Conservation (phyloP, 768 basidiomycete species). For the Trametes sanguinea region DNA sequence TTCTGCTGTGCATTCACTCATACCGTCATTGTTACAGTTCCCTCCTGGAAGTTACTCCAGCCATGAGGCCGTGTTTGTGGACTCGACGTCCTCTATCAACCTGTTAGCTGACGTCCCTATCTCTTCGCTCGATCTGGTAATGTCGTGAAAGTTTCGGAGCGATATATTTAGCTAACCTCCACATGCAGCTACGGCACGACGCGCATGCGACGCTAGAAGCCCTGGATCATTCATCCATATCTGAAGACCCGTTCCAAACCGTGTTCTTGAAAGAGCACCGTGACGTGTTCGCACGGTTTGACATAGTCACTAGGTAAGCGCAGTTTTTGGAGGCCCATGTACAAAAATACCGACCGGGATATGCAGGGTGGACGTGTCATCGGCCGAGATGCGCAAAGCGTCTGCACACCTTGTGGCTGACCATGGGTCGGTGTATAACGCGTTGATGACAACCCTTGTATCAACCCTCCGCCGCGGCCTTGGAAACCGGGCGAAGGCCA, state of each 20-base stretch:
- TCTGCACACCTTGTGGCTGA: slow-evolving; percentile 55
- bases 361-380: slow-evolving; percentile 56
- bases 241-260: slow-evolving; percentile 64
- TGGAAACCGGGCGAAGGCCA: slow-evolving; percentile 66
- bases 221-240: slow-evolving; percentile 49
- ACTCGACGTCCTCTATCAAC: slow-evolving; percentile 76
- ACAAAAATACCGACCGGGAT: neutral
- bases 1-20: neutral
- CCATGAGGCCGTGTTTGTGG: slow-evolving; percentile 68
- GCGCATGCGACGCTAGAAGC: slow-evolving; percentile 70
- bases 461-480: slow-evolving; percentile 64
- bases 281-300: slow-evolving; percentile 67
- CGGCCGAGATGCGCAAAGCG: slow-evolving; percentile 44
- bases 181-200: slow-evolving; percentile 67
- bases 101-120: slow-evolving; percentile 73
- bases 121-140: slow-evolving; percentile 77
- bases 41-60: slow-evolving; percentile 55
- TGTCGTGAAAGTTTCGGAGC: slow-evolving; percentile 14
- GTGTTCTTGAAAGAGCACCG: slow-evolving; percentile 76
- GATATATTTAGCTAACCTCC: neutral
- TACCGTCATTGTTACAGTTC: slow-evolving; percentile 43
- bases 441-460: slow-evolving; percentile 55
- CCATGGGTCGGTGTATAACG: slow-evolving; percentile 57
- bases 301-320: slow-evolving; percentile 65
- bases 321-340: neutral